Evolutionary conservation across 208 protist species (phyloP), one percentile per base, ranked within the genome.

Genomic region (Leishmania tropica): DNA sequence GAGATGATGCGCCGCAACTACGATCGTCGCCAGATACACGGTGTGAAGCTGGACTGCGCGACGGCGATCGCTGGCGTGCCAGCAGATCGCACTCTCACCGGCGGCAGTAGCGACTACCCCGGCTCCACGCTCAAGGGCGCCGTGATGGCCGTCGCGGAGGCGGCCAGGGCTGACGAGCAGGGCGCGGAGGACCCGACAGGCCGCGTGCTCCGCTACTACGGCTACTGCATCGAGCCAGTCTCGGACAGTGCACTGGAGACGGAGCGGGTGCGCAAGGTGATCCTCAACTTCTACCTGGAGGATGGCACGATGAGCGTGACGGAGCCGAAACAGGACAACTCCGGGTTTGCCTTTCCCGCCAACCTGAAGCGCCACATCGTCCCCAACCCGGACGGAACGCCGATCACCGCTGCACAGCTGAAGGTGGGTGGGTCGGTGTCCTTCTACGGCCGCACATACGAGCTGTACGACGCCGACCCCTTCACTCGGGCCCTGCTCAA

Each of bases 231-330:
- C 31, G 98, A 99, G 87, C 83, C 85, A 0, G 98, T 99, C n/a
- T 85, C 96, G 62, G 99, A 99, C 90, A 98, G 93, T 42, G 87
- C 89, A 15, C 40, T 89, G 4, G 99, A 99, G 90, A 89, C 86
- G 78, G 92, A 93, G 75, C 95, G 99, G 35, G 84, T 99, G 56
- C 94, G 98, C 42, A 94, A 95, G 67, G 87, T 97, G 80, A 82
- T 92, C 17, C 87, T 99, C 54, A 91, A 96, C 70, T 99, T 97
- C 76, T 99, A 96, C 83, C 91, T 99, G 5, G 97, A 98, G 79
- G 99, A 99, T 85, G 97, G 98, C 88, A 99, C 99, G 67, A 98
- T 99, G 87, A 96, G 97, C 78, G 92, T 99, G 75, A 87, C 89
- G 56, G 99, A 99, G 90, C 92, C 95, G 28, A 65, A 86, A 56